Evolutionary conservation across 2,329 filamentous ascomycete species (phyloP).

Genomic region (Nothophoma quercina): DNA sequence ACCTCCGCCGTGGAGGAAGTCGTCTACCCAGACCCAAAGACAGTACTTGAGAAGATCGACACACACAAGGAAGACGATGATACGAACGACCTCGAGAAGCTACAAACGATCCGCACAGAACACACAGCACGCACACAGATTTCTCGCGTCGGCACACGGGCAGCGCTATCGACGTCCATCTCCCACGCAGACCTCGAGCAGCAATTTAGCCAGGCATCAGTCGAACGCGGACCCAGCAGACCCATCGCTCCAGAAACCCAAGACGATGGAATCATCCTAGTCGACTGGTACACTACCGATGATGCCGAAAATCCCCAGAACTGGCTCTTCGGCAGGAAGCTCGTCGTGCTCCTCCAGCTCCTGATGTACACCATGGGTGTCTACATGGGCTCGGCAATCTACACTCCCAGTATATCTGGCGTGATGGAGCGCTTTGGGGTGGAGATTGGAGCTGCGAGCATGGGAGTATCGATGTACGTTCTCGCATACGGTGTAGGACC

Average conservation of each 20-base stretch:
- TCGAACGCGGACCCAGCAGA: constrained; percentile 46
- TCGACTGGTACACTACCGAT: constrained; percentile 56
- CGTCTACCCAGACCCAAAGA: constrained; percentile 33
- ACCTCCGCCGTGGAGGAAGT: constrained; percentile 34
- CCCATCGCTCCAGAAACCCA: constrained; percentile 47
- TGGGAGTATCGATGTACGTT: constrained; percentile 70
- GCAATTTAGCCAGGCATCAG: constrained; percentile 45
- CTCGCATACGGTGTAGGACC: constrained; percentile 69
- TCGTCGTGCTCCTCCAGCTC: constrained; percentile 49
- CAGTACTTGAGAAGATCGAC: constrained; percentile 32
- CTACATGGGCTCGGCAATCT: constrained; percentile 63
- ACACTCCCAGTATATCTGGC: constrained; percentile 53
- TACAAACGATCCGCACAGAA: constrained; percentile 37
- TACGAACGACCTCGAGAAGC: constrained; percentile 43
- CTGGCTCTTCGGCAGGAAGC: constrained; percentile 47
- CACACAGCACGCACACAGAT: constrained; percentile 40
- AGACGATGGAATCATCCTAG: constrained; percentile 49
- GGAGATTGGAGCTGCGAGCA: constrained; percentile 59
- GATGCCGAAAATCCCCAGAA: constrained; percentile 52
- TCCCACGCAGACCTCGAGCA: constrained; percentile 52
- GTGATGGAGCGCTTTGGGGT: constrained; percentile 64
- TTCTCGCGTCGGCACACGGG: constrained; percentile 48
- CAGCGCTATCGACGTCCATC: constrained; percentile 45
- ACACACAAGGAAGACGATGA: constrained; percentile 25
- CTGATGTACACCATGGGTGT: constrained; percentile 69